Base-by-base conservation (phyloP, 805 yeast genomes). In the Kuraishia hungarica region DNA sequence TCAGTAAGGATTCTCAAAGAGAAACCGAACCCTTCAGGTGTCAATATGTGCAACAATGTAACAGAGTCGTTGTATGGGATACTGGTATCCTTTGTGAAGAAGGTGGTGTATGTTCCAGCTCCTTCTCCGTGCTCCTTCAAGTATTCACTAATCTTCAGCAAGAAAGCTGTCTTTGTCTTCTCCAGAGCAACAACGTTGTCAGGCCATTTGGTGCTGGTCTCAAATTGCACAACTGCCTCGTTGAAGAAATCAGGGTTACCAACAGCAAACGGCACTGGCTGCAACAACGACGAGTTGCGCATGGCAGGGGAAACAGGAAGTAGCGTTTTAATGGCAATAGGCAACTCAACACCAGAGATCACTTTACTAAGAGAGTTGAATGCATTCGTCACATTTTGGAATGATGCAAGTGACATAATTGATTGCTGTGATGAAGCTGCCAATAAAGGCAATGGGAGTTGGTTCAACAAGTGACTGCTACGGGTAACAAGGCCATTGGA, bases 201-300 rank as follows among this genome's bases (percentile, higher is more conserved):
- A 1, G 99, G 99, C 99, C 99, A 94, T 67, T 84, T 83, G n/a
- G 81, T 78, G 1, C 97, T 89, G 2, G 88, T 75, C 71, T 94
- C 99, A 68, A 94, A 89, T 69, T 92, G 96, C 43, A 94, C 67
- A 10, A 94, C 77, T 17, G 86, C 84, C 50, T 88, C 92, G 62
- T 87, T 89, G 75, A 89, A 82, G 64, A 87, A 88, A 64, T 87
- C 89, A 3, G 90, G 91, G 61, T 80, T 83, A 2, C 88, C 77
- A 29, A 77, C 75, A 7, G 93, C 90, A 74, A 81, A 87, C 43
- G 97, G 96, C 47, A 83, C 89, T 0, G 98, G 98, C 59, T 82
- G 84, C 55, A 85, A 75, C 3, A 87, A 61, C 0, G 97, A 85
- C 0, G 97, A 79, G 64, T 81, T 84, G 64, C 98, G 79, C 60